Percentiles rank a stretch among this genome's conserved stretches.
Conservation (phyloP, 345 rosid species). For the Eucalyptus caleyi region DNA sequence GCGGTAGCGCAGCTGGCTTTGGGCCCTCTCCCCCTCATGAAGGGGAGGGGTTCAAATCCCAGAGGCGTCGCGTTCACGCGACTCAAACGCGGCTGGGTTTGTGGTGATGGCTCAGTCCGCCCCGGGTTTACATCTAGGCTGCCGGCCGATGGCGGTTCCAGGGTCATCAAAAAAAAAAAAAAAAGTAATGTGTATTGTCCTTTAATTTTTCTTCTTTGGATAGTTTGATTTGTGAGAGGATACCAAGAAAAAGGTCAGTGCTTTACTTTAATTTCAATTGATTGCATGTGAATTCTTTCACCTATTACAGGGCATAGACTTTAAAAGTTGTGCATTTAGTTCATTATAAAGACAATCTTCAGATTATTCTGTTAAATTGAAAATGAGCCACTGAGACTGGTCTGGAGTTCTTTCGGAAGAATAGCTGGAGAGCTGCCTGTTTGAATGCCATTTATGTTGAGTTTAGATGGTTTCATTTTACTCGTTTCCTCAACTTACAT, state of each 20-base stretch:
- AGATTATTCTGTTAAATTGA: background rate
- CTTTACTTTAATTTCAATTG: background rate
- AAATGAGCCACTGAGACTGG: background rate
- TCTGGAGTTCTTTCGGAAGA: background rate
- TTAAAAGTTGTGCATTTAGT: background rate
- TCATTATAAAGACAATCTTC: background rate
- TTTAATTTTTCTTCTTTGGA: background rate
- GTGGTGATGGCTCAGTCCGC: too few species aligned
- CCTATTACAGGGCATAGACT: background rate
- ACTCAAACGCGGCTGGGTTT: too few species aligned
- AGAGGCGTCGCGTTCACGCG: too few species aligned
- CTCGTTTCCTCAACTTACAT: background rate
- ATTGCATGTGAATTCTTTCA: background rate
- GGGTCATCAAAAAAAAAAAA: too few species aligned
- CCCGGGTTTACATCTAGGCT: too few species aligned
- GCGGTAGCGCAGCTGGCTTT: too few species aligned
- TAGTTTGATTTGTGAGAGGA: background rate
- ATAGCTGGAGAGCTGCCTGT: background rate
- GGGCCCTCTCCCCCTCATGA: too few species aligned
- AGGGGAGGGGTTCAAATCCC: too few species aligned
- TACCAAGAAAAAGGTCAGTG: background rate
- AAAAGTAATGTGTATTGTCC: background rate
- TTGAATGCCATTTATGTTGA: background rate
- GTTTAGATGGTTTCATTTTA: background rate
- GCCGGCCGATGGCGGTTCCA: too few species aligned